Conservation (phyloP, 2,329 filamentous ascomycete genomes). For the Aspergillus versicolor region DNA sequence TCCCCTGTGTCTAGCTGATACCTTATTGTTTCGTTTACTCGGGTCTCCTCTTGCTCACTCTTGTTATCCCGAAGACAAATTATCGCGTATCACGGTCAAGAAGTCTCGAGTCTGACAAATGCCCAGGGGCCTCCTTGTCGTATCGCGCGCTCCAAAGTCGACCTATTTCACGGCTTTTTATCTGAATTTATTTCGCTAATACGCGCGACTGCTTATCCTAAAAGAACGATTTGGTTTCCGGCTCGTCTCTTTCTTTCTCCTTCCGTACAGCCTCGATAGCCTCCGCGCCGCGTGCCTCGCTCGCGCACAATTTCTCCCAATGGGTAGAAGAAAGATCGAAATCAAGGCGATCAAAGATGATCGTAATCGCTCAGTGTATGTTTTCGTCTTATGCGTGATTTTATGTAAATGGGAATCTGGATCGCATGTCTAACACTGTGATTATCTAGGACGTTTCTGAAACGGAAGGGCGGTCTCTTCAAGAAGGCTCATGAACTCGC, state of each 20-base stretch:
- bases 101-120: slow-evolving; percentile 8
- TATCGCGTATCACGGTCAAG: background rate
- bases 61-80: background rate
- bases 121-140: slow-evolving; percentile 7
- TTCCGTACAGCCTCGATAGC: slow-evolving; percentile 1
- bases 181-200: slow-evolving; percentile 8
- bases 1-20: slow-evolving; percentile 1
- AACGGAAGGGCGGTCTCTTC: slow-evolving; percentile 97
- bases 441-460: slow-evolving; percentile 78
- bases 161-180: slow-evolving; percentile 7
- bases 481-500: slow-evolving; percentile 99
- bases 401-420: background rate
- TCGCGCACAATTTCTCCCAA: slow-evolving; percentile 40
- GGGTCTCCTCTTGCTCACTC: background rate
- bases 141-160: slow-evolving; percentile 15
- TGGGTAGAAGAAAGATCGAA: slow-evolving; percentile 99
- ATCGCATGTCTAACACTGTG: slow-evolving; percentile 7
- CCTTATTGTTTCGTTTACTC: background rate
- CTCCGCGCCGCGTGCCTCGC: slow-evolving; percentile 11
- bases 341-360: slow-evolving; percentile 99
- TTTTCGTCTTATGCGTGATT: slow-evolving; percentile 18
- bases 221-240: slow-evolving; percentile 7
- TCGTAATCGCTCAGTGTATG: slow-evolving; percentile 95
- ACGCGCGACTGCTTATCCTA: slow-evolving; percentile 12
- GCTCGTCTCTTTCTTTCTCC: slow-evolving; percentile 5